These are phyloP conservation scores for Fusarium euwallaceae DNA, from an alignment of 2,329 filamentous ascomycete species.

Conservation along the genomic window DNA sequence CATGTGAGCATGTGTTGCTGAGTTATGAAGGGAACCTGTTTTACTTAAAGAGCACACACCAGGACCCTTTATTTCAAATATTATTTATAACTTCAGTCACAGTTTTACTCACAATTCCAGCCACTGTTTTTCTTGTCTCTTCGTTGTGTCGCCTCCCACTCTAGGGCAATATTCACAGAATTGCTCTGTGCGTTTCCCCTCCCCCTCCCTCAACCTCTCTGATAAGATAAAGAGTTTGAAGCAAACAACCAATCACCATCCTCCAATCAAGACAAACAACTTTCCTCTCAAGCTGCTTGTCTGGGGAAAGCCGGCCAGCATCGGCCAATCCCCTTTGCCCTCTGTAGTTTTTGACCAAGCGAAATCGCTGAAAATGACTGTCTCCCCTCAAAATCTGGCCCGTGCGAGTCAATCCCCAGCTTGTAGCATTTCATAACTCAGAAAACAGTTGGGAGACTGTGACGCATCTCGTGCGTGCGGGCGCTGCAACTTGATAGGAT, in stretches of 20 bases:
- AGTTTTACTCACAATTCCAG: background rate
- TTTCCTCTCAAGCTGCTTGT: background rate
- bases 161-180: conserved; percentile 20
- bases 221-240: conserved; percentile 24
- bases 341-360: conserved; percentile 2
- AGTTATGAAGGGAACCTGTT: background rate
- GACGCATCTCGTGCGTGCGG: conserved; percentile 9
- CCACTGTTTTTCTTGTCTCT: background rate
- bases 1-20: background rate
- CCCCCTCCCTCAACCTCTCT: conserved; percentile 2
- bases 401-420: conserved; percentile 1
- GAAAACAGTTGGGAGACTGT: conserved; percentile 10
- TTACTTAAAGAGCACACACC: background rate
- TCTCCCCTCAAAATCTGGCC: background rate
- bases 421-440: conserved; percentile 1
- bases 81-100: background rate
- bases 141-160: background rate
- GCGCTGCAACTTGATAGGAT: conserved; percentile 15
- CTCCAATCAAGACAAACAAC: background rate
- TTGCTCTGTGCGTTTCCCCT: conserved; percentile 20
- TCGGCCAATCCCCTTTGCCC: background rate
- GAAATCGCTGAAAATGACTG: background rate
- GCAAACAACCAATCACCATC: conserved; percentile 16
- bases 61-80: background rate
- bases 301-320: conserved; percentile 19